Evolutionary conservation across 169 alveolate species (phyloP), one percentile per base, ranked within the genome.

Genomic region (Eimeria acervulina): DNA sequence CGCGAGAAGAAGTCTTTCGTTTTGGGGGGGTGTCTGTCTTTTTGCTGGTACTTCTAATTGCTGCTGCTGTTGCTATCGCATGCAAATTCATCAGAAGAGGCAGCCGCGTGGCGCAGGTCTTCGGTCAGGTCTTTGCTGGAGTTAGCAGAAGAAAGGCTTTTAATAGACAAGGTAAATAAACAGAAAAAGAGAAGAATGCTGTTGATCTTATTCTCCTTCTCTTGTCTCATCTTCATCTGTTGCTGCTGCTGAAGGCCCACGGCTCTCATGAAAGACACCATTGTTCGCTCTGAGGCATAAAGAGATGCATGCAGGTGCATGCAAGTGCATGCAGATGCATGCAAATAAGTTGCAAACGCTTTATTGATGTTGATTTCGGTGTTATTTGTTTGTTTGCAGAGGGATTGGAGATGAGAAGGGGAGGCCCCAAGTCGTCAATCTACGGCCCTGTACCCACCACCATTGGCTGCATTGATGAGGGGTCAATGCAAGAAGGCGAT

Each of bases 371-470:
- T n/a, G n/a, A 38, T 28, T 72, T 19, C 12, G n/a, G 40, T 63
- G 5, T 61, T 17, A 17, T 42, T 36, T 36, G 74, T 26, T 81
- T n/a, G n/a, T 36, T 5, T 44, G 4, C 74, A 52, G 72, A 26
- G 21, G 91, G 91, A 33, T 31, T 81, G n/a, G 91, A 81, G 74
- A 7, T 81, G 36, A 33, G 51, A 21, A 51, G 33, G 5, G 70
- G 52, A 7, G n/a, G 26, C 19, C 13, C 66, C 6, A 36, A 47
- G 61, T 13, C 63, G 36, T 78, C 89, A 1, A 13, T 61, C 36
- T 81, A 81, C 19, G 91, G 91, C 51, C 91, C 91, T 10, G 74
- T 81, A 17, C 91, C 91, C 74, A 81, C 28, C 47, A 44, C 70
- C 1, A 81, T 81, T 36, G 91, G 91, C 91, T 81, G 91, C 51